Base-by-base conservation (phyloP, 169 alveolate species). In the Babesia divergens region DNA sequence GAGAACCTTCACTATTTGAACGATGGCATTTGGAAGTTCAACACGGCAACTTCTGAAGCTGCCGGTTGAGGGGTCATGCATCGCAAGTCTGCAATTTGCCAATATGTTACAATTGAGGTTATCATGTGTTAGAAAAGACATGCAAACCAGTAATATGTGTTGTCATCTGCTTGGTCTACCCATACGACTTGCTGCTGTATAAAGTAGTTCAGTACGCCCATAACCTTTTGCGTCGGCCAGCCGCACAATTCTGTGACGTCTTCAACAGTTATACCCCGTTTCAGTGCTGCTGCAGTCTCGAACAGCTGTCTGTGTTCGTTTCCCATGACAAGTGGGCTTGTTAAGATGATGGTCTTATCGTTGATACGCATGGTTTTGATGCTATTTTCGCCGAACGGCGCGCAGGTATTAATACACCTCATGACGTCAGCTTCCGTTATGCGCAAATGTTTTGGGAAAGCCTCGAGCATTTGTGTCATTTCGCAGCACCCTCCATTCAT, bases 1-100 rank as follows among this genome's bases (percentile, higher is more conserved):
- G 98, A 95, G 76, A 90, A 90, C 50, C 58, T 93, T 55, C 97
- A 94, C 70, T 93, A 88, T 69, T 76, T 97, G 55, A 89, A 91
- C 71, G 99, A 97, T 76, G 99, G 98, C 6, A 82, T 95, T 42
- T 97, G 99, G 99, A 89, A 82, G 50, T 83, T 74, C 38, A 65
- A 60, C 71, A 62, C 82, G 29, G 66, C 64, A 32, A 32, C 54
- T 14, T n/a, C n/a, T n/a, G n/a, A n/a, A n/a, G n/a, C n/a, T n/a
- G n/a, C n/a, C n/a, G n/a, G n/a, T n/a, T 59, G 81, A 74, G 44
- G 46, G n/a, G n/a, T 16, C 49, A 42, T 16, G 49, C 16, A 42
- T 16, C 49, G 16, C 16, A 42, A 42, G 16, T 42, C 49, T 42
- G 16, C n/a, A 16, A 42, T 16, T 16, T 16, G 49, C 16, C 16